Evolutionary conservation across 2,329 filamentous ascomycete genomes (phyloP).

Genomic region (Neofusicoccum sp.): DNA sequence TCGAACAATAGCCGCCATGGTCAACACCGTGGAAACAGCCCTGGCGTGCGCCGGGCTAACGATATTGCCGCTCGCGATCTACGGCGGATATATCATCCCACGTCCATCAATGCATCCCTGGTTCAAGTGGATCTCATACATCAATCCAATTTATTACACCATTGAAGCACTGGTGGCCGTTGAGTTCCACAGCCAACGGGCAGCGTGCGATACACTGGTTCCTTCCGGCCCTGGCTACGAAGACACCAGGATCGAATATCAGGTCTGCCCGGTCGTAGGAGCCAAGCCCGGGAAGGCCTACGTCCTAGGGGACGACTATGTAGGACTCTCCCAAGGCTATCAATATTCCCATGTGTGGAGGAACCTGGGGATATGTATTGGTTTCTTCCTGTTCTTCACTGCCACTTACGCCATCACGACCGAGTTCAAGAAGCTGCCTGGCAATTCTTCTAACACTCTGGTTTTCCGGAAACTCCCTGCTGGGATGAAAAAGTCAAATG

Average conservation of each 20-base stretch:
- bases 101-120: constrained; percentile 52
- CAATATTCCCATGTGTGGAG: constrained; percentile 40
- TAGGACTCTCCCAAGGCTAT: constrained; percentile 34
- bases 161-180: constrained; percentile 83
- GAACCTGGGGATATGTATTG: constrained; percentile 69
- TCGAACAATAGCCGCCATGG: constrained; percentile 72
- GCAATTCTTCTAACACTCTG: no score
- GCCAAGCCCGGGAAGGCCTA: constrained; percentile 38
- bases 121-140: constrained; percentile 58
- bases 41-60: constrained; percentile 56
- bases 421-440: constrained; percentile 47
- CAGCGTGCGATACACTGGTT: constrained; percentile 40
- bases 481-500: no score
- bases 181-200: constrained; percentile 52
- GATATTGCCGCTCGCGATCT: constrained; percentile 65
- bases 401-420: constrained; percentile 60
- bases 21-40: constrained; percentile 62
- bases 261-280: constrained; percentile 48
- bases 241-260: constrained; percentile 24
- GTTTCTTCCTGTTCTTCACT: constrained; percentile 64
- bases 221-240: constrained; percentile 39
- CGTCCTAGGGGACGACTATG: constrained; percentile 41
- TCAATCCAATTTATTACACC: constrained; percentile 74
- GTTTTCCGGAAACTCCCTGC: no score
- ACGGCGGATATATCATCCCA: constrained; percentile 65